These are phyloP conservation scores for Pythium insidiosum DNA, from an alignment of 352 stramenopile species.

Conservation along the genomic window DNA sequence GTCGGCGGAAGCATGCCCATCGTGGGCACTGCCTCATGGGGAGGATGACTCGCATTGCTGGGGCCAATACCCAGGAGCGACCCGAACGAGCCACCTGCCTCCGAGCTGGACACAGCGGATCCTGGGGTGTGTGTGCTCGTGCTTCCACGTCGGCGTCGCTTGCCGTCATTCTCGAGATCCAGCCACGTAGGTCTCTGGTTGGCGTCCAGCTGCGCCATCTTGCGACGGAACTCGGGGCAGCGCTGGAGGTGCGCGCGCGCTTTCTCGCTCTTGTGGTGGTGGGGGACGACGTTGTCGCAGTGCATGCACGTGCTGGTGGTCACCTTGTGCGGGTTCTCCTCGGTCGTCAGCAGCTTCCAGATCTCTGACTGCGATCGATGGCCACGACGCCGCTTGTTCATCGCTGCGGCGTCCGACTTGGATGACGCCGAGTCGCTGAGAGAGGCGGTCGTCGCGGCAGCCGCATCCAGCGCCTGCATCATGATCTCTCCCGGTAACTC, in stretches of 20 bases:
- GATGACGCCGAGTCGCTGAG: no score
- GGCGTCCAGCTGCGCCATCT: not conserved
- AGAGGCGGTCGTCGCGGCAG: not conserved
- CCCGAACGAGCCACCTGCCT: no score
- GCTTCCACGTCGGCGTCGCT: not conserved
- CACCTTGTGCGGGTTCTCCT: constrained; percentile 14
- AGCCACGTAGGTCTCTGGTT: constrained; percentile 9
- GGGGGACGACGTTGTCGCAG: constrained; percentile 12
- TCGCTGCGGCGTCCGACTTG: not conserved
- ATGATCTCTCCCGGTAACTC: no score
- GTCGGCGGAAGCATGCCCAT: no score
- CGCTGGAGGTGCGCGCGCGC: constrained; percentile 19
- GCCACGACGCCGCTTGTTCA: constrained; percentile 10
- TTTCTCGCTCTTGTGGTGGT: constrained; percentile 34
- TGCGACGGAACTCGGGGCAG: constrained; percentile 11
- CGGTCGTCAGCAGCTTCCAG: constrained; percentile 17
- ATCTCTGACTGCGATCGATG: constrained; percentile 18
- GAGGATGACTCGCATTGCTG: no score
- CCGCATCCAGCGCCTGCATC: not conserved
- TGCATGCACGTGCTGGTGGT: constrained; percentile 15
- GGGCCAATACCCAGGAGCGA: no score
- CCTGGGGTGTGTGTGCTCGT: not conserved
- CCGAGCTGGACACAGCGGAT: not conserved
- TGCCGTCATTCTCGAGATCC: constrained; percentile 5
- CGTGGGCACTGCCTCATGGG: no score